Conservation (phyloP, 345 rosid genomes). For the Erucastrum elatum region DNA sequence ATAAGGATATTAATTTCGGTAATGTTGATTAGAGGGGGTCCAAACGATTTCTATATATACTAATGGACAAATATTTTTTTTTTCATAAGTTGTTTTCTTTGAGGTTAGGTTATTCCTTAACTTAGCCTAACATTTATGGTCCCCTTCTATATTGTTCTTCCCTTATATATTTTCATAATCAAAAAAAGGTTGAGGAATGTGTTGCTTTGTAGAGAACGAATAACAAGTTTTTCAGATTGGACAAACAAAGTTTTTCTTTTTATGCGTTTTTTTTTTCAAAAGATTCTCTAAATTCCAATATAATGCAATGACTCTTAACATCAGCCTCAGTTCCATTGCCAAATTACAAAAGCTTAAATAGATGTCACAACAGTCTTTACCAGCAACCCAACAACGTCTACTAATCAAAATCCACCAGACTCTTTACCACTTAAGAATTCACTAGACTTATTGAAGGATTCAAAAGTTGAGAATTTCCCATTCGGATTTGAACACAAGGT, state of each 20-base stretch:
- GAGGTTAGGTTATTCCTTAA: conserved; percentile 32
- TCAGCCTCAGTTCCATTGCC: not conserved
- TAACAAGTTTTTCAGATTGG: not conserved
- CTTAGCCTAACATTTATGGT: conserved; percentile 32
- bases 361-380: not conserved
- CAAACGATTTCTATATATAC: conserved; percentile 25
- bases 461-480: not conserved
- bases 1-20: conserved; percentile 12
- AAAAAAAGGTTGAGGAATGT: conserved; percentile 10
- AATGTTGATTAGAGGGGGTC: conserved; percentile 6
- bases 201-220: conserved; percentile 28
- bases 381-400: not conserved
- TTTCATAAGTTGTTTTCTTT: conserved; percentile 18
- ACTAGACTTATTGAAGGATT: not conserved
- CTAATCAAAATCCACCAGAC: not conserved
- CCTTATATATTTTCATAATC: not conserved
- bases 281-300: not conserved
- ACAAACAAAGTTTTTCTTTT: not conserved
- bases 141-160: conserved; percentile 9
- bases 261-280: not conserved
- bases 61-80: not conserved
- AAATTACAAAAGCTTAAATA: not conserved
- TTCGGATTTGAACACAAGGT: not conserved
- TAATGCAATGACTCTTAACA: not conserved
- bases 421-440: not conserved